phyloP scores from a whole-genome alignment of 306 rosid genomes.

The apple (Malus domestica) region DNA sequence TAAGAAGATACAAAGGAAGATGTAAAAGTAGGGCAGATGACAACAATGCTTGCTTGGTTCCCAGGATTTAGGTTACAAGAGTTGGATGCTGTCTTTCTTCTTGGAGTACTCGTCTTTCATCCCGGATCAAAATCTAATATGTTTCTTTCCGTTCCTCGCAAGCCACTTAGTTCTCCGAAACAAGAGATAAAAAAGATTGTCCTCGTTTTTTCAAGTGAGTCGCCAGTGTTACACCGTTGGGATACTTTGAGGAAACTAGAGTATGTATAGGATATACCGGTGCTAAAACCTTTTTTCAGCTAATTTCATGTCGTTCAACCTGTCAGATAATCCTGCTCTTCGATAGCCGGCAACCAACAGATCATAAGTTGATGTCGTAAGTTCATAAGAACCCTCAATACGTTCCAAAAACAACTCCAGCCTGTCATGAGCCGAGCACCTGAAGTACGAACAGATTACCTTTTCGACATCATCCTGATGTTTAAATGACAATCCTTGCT shows the following conservation, averaged over 20 bases:
- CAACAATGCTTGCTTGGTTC: constrained; percentile 7
- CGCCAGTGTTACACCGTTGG: not conserved
- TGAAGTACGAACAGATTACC: constrained; percentile 50
- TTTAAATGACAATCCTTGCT: constrained; percentile 39
- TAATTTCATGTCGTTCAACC: constrained; percentile 33
- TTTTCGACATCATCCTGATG: constrained; percentile 39
- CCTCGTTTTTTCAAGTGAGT: not conserved
- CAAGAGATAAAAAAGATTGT: too few species aligned
- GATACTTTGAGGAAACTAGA: not conserved
- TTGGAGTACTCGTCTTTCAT: not conserved
- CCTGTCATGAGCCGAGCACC: constrained; percentile 47
- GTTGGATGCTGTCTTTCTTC: not conserved
- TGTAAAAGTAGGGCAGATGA: not conserved
- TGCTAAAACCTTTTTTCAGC: not conserved
- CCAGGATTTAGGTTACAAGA: not conserved
- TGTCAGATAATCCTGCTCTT: constrained; percentile 39
- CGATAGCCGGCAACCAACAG: constrained; percentile 43
- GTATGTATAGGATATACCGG: not conserved
- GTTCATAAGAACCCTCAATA: constrained; percentile 20
- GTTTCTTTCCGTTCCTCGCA: not conserved
- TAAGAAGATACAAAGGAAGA: not conserved
- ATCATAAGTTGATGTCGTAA: constrained; percentile 36
- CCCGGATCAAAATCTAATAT: not conserved
- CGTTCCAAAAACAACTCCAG: constrained; percentile 50
- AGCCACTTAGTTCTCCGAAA: too few species aligned